Conservation (phyloP, 768 basidiomycete genomes). For the Serendipita sp. region DNA sequence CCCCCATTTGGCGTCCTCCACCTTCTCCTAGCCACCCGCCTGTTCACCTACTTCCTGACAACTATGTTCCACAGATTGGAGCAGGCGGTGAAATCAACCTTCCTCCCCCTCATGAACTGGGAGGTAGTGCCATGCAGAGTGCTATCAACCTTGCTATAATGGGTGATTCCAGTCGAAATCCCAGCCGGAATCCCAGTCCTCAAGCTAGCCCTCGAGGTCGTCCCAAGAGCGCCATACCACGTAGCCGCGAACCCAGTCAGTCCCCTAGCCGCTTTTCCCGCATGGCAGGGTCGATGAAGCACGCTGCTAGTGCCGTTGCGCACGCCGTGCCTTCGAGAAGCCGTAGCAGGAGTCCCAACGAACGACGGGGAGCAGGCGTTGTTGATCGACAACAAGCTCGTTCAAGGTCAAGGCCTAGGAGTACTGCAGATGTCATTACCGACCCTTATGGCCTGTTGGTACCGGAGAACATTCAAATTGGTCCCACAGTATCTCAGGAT, state of each 20-base stretch:
- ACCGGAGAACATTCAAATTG: constrained; percentile 5
- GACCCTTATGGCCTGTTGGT: not conserved
- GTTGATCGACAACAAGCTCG: not conserved
- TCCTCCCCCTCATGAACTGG: constrained; percentile 2
- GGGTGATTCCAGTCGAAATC: not conserved
- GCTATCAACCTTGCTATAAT: not conserved
- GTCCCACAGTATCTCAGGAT: not conserved
- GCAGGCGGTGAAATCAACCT: not conserved
- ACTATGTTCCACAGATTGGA: not conserved
- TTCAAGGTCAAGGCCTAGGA: not conserved
- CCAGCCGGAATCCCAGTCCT: constrained; percentile 1
- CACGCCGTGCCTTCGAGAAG: not conserved
- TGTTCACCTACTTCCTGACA: not conserved
- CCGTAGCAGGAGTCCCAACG: not conserved
- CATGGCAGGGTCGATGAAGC: not conserved
- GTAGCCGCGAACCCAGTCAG: not conserved
- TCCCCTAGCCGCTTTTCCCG: not conserved
- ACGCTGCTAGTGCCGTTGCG: not conserved
- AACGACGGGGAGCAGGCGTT: not conserved
- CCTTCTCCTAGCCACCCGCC: not conserved
- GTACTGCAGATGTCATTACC: not conserved
- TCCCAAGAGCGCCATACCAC: not conserved
- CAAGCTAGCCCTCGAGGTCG: not conserved
- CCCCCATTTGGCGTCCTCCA: not conserved
- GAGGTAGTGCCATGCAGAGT: not conserved